Conservation (phyloP, 306 rosid species). For the Cicer chorassanicum region DNA sequence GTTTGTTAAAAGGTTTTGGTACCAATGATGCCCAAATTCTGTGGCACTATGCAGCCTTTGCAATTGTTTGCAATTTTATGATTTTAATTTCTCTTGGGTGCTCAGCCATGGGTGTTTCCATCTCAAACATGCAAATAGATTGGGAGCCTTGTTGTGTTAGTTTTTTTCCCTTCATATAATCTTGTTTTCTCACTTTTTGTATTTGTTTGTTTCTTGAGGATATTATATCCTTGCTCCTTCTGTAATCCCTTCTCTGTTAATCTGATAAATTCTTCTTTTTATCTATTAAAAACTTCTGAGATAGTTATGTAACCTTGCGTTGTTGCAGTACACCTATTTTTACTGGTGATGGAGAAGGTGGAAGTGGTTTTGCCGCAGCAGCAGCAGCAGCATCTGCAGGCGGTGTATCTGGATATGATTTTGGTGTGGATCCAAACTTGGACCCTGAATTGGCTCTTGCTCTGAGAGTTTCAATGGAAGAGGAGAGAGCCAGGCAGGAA, state of each 20-base stretch:
- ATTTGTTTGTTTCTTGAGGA: slow-evolving; percentile 15
- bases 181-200: background rate
- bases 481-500: slow-evolving; percentile 99
- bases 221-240: slow-evolving; percentile 6
- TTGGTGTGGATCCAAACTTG: slow-evolving; percentile 98
- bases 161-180: background rate
- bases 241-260: background rate
- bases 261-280: slow-evolving; percentile 4
- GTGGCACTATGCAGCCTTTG: too few species aligned
- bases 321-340: slow-evolving; percentile 88
- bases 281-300: slow-evolving; percentile 2
- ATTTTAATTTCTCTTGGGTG: background rate
- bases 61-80: background rate
- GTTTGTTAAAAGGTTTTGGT: too few species aligned
- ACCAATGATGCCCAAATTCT: too few species aligned
- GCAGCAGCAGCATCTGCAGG: slow-evolving; percentile 94
- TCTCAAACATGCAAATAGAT: slow-evolving; percentile 7
- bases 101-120: background rate
- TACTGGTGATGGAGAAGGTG: slow-evolving; percentile 98
- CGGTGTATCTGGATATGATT: slow-evolving; percentile 90
- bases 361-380: slow-evolving; percentile 92
- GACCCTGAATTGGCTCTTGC: slow-evolving; percentile 99
- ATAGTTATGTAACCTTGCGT: slow-evolving; percentile 27
- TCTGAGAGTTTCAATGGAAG: slow-evolving; percentile 99
- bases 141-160: slow-evolving; percentile 13